Percentiles rank a stretch among this genome's conserved stretches.
Conservation (phyloP, 257 asterid species). For the Apocynum venetum region DNA sequence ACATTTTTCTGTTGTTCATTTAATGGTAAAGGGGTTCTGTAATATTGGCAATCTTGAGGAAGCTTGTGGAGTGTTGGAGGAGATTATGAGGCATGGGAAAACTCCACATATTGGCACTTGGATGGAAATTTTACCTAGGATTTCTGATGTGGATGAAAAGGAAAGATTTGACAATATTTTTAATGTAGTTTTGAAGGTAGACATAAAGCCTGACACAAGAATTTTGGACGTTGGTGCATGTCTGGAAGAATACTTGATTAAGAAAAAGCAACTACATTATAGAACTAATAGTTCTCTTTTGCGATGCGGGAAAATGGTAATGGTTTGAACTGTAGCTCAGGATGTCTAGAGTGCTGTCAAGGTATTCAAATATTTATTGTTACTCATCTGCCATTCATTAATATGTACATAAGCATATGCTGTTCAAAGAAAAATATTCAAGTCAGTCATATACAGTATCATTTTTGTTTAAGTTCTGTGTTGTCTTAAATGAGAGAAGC, state of each 20-base stretch:
- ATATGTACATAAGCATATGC: not conserved
- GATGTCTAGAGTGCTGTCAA: not conserved
- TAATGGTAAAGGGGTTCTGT: slow-evolving; percentile 56
- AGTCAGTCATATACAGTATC: not conserved
- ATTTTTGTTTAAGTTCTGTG: not conserved
- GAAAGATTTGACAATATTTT: slow-evolving; percentile 34
- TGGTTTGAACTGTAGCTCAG: not conserved
- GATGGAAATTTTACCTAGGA: slow-evolving; percentile 57
- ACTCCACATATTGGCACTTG: slow-evolving; percentile 63
- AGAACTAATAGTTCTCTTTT: slow-evolving; percentile 17
- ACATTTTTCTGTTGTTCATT: slow-evolving; percentile 64
- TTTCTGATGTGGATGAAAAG: slow-evolving; percentile 41
- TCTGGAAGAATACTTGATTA: slow-evolving; percentile 59
- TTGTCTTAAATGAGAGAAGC: not conserved
- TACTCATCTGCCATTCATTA: not conserved
- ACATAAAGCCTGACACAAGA: slow-evolving; percentile 57
- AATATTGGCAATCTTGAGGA: slow-evolving; percentile 59
- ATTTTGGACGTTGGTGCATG: slow-evolving; percentile 63
- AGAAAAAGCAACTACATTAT: slow-evolving; percentile 40
- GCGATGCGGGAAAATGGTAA: not conserved
- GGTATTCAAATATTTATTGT: not conserved
- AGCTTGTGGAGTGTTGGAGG: slow-evolving; percentile 60
- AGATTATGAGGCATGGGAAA: slow-evolving; percentile 47
- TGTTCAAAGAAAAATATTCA: not conserved
- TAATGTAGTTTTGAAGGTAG: slow-evolving; percentile 44